Evolutionary conservation across 2,329 filamentous ascomycete genomes (phyloP).

Genomic region (Cladosporium colombiae): DNA sequence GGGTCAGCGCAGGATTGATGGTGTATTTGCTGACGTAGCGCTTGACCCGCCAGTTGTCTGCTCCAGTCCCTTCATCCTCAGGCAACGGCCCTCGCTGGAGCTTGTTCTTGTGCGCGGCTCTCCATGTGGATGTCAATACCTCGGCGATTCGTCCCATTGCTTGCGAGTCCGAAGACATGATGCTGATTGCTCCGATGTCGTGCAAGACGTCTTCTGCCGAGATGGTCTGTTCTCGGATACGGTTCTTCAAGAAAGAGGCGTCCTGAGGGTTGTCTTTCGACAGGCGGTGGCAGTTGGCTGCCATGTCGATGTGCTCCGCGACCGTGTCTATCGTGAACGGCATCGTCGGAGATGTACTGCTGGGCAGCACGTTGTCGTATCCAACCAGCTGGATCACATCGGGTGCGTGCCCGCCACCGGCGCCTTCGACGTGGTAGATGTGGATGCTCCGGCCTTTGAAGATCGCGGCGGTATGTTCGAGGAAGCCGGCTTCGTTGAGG

Average conservation of each 20-base stretch:
- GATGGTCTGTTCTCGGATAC: slow-evolving; percentile 91
- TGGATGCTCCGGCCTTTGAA: slow-evolving; percentile 85
- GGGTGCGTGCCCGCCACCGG: slow-evolving; percentile 86
- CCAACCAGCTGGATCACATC: slow-evolving; percentile 92
- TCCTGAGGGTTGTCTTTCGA: slow-evolving; percentile 89
- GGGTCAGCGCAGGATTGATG: slow-evolving; percentile 83
- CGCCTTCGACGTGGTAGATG: slow-evolving; percentile 92
- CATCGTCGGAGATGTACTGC: slow-evolving; percentile 84
- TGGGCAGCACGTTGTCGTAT: slow-evolving; percentile 79
- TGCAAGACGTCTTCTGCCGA: slow-evolving; percentile 92
- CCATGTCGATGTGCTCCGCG: slow-evolving; percentile 92
- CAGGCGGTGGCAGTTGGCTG: slow-evolving; percentile 94
- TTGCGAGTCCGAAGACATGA: slow-evolving; percentile 94
- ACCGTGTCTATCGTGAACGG: slow-evolving; percentile 87
- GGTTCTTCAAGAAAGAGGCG: slow-evolving; percentile 86
- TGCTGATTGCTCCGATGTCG: slow-evolving; percentile 87
- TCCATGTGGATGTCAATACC: slow-evolving; percentile 87
- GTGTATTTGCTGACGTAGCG: slow-evolving; percentile 92
- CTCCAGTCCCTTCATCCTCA: slow-evolving; percentile 74
- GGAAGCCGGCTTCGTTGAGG: slow-evolving; percentile 90
- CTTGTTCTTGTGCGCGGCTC: slow-evolving; percentile 95
- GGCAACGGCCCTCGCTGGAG: slow-evolving; percentile 71
- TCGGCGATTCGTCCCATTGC: slow-evolving; percentile 95
- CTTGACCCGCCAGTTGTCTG: slow-evolving; percentile 88
- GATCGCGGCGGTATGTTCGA: slow-evolving; percentile 80